phyloP scores from a whole-genome alignment of 257 asterid genomes.

The Solanum megistacrolobum region DNA sequence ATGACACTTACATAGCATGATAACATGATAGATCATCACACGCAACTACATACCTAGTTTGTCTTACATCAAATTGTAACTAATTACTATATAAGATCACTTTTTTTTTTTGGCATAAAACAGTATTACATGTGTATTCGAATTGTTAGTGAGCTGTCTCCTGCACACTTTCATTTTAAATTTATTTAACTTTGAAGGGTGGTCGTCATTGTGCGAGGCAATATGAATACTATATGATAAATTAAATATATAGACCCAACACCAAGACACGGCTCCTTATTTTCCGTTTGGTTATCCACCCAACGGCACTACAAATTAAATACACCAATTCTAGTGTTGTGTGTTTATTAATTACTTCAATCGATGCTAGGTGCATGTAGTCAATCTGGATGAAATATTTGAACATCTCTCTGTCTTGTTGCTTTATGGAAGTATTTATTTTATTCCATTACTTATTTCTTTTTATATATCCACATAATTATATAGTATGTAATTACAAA shows the following conservation, averaged over 20 bases:
- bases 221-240: background rate
- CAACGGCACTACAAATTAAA: background rate
- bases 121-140: too few relatives aligned
- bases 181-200: background rate
- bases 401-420: background rate
- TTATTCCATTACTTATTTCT: background rate
- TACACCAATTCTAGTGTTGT: background rate
- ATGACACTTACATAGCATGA: background rate
- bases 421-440: background rate
- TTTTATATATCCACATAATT: background rate
- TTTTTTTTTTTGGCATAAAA: background rate
- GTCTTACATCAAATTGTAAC: too few relatives aligned
- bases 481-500: background rate
- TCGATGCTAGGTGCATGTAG: background rate
- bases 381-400: background rate
- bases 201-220: background rate
- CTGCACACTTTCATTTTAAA: background rate
- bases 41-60: accelerated
- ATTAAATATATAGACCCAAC: background rate
- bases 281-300: background rate
- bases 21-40: background rate
- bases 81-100: background rate
- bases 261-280: background rate
- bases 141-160: too few relatives aligned
- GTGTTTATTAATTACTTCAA: background rate